Conservation (phyloP, 202 grass and related monocot genomes). For the Brachypodium distachyon region DNA sequence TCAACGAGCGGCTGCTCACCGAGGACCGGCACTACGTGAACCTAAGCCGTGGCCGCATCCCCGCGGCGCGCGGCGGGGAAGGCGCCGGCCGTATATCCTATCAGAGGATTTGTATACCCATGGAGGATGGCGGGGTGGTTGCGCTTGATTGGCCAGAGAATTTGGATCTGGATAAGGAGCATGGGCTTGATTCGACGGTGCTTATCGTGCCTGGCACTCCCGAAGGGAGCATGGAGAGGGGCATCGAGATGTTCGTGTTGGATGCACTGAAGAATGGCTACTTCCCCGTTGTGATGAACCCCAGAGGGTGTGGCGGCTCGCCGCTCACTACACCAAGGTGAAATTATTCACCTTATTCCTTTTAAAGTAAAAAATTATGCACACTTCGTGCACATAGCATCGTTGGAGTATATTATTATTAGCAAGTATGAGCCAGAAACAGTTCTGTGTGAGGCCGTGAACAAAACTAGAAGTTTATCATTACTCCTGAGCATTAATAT, state of each 20-base stretch:
- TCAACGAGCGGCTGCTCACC: conserved; percentile 60
- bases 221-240: conserved; percentile 69
- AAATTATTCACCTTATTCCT: background rate
- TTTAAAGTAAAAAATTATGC: background rate
- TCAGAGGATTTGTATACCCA: conserved; percentile 62
- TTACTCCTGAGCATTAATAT: background rate
- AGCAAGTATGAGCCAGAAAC: background rate
- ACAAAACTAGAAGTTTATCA: background rate
- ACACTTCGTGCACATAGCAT: background rate
- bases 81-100: conserved; percentile 34
- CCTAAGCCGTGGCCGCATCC: conserved; percentile 50
- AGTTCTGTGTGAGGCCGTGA: background rate
- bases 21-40: conserved; percentile 81
- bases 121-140: conserved; percentile 76
- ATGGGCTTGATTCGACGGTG: conserved; percentile 71
- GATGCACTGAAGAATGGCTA: conserved; percentile 68
- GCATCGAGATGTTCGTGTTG: conserved; percentile 49
- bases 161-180: conserved; percentile 64
- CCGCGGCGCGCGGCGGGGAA: background rate
- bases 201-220: conserved; percentile 58
- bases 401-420: background rate
- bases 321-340: conserved; percentile 81
- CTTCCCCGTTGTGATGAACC: conserved; percentile 91
- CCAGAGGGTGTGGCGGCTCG: conserved; percentile 78
- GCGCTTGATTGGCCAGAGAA: conserved; percentile 85